Base-by-base conservation (phyloP, 139 green algal species). In the Closterium sp. region DNA sequence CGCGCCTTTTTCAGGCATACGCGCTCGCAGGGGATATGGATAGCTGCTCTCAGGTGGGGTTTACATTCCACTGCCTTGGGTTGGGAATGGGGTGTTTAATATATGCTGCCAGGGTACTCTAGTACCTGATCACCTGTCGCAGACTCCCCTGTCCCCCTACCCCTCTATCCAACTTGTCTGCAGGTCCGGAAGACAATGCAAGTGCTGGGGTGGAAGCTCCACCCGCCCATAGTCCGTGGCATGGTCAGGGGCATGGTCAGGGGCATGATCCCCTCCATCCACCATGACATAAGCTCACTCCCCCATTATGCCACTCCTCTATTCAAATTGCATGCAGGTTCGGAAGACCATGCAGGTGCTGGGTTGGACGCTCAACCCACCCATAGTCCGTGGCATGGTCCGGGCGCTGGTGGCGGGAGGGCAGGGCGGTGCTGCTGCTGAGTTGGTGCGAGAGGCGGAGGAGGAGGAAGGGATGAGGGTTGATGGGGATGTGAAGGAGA, bases 21-120 rank as follows among this genome's bases (percentile, higher is more conserved):
- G 87, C 36, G 23, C 23, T 30, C 25, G 87, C 87, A n/a, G 87
- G 87, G 28, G 5, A 84, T 6, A 33, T 87, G 87, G 87, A 91
- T 30, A 81, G 30, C 12, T 76, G 55, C 55, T 76, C 55, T 19
- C 55, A 76, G 55, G 55, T 76, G 55, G 25, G 55, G 2, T 66
- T 66, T 76, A n/a, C 55, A 76, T 76, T 76, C 55, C 23, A 28
- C 2, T 76, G 12, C 12, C 4, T 76, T 76, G 16, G 25, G 16
- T 28, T 28, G 55, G 2, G 25, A 4, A 76, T 76, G 10, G 55
- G 25, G 2, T 28, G 16, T 5, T 76, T 28, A n/a, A n/a, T n/a
- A n/a, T n/a, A n/a, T n/a, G n/a, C n/a, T n/a, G n/a, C n/a, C n/a
- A n/a, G n/a, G n/a, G n/a, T n/a, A n/a, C n/a, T n/a, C n/a, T n/a